phyloP scores from a whole-genome alignment of 2,329 filamentous ascomycete genomes.

The Anisogramma anomala region DNA sequence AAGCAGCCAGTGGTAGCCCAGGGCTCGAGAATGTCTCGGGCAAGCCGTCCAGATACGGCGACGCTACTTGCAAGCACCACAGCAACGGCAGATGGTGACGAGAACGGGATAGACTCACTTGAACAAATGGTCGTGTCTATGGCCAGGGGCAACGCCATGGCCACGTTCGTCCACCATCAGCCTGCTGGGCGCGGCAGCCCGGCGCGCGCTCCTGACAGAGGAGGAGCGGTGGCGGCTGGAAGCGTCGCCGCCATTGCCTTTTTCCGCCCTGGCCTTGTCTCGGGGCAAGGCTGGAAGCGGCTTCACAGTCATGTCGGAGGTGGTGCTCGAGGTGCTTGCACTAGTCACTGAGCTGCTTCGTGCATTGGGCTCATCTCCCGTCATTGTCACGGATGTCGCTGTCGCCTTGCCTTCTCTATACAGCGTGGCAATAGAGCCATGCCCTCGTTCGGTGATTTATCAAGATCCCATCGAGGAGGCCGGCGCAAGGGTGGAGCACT shows the following conservation, averaged over 20 bases:
- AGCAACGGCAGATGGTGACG: slow-evolving; percentile 4
- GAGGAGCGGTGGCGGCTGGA: slow-evolving; percentile 23
- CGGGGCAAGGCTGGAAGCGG: slow-evolving; percentile 25
- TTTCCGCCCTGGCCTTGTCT: slow-evolving; percentile 16
- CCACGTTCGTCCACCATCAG: slow-evolving; percentile 45
- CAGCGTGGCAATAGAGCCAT: slow-evolving; percentile 14
- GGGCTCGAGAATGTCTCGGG: slow-evolving; percentile 12
- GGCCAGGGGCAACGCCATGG: neutral
- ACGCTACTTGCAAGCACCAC: slow-evolving; percentile 16
- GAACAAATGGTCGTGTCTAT: slow-evolving; percentile 23
- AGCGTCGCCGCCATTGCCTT: slow-evolving; percentile 18
- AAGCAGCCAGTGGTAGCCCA: slow-evolving; percentile 1
- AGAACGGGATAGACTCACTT: slow-evolving; percentile 24
- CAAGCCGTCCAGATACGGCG: slow-evolving; percentile 15
- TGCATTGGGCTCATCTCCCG: slow-evolving; percentile 50
- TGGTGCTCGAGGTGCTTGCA: slow-evolving; percentile 54
- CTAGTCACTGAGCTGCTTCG: slow-evolving; percentile 57
- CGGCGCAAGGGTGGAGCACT: slow-evolving; percentile 1
- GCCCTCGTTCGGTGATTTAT: slow-evolving; percentile 11
- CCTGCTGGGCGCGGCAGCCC: slow-evolving; percentile 31
- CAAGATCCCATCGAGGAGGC: slow-evolving; percentile 10
- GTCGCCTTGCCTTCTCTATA: slow-evolving; percentile 13
- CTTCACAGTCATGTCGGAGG: slow-evolving; percentile 54
- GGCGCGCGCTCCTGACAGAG: slow-evolving; percentile 19
- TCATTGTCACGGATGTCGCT: slow-evolving; percentile 39